phyloP scores from a whole-genome alignment of 2,329 filamentous ascomycete genomes.

The Orbilia blumenaviensis region DNA sequence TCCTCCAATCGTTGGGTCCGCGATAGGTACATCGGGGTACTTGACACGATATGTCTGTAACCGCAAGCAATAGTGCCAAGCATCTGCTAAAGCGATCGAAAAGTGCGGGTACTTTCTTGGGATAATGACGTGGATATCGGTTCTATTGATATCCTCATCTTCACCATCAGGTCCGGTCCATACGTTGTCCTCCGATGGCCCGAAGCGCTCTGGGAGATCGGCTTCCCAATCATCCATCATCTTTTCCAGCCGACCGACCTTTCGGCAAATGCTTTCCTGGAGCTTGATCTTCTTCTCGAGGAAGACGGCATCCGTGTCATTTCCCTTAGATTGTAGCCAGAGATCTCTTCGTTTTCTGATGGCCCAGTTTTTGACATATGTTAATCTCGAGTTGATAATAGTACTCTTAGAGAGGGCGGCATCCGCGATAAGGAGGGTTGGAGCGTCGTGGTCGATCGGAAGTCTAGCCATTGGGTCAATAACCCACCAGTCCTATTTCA shows the following conservation, averaged over 20 bases:
- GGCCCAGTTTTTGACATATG: constrained; percentile 56
- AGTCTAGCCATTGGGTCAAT: constrained; percentile 56
- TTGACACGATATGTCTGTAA: constrained; percentile 56
- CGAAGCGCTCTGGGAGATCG: constrained; percentile 55
- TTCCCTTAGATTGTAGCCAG: constrained; percentile 42
- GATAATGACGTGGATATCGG: constrained; percentile 52
- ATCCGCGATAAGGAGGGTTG: constrained; percentile 55
- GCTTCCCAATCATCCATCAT: constrained; percentile 56
- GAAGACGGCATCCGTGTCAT: constrained; percentile 38
- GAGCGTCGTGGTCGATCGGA: constrained; percentile 55
- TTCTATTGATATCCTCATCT: constrained; percentile 57
- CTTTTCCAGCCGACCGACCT: constrained; percentile 53
- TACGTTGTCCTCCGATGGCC: constrained; percentile 51
- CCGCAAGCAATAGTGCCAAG: constrained; percentile 55
- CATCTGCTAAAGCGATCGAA: constrained; percentile 55
- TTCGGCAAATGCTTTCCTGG: constrained; percentile 55
- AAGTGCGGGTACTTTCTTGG: constrained; percentile 56
- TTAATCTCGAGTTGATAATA: constrained; percentile 56
- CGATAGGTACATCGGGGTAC: constrained; percentile 55
- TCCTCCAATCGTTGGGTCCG: constrained; percentile 54
- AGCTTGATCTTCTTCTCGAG: constrained; percentile 54
- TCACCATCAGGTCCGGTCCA: constrained; percentile 51
- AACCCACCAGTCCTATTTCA: constrained; percentile 56
- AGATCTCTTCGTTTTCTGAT: constrained; percentile 55
- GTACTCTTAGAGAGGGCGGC: constrained; percentile 56